A percentile compares a stretch with the other conserved stretches of the same genome.
Conservation (phyloP, 2,329 filamentous ascomycete genomes). For the Penicillium sumatraense region DNA sequence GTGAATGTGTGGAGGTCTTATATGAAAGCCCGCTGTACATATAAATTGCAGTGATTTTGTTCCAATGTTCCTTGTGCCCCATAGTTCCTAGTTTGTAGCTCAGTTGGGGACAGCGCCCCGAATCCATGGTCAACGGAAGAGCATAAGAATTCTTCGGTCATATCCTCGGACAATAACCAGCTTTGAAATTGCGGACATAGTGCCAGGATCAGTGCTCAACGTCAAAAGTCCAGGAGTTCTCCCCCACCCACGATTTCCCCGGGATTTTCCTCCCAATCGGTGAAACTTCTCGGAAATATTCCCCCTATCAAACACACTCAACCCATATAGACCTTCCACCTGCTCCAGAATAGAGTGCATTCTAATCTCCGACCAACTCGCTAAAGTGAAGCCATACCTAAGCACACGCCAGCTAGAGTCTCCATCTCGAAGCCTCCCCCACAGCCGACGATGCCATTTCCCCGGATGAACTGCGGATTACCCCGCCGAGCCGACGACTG, state of each 20-base stretch:
- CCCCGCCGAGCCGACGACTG: not conserved
- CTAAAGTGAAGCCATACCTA: conserved; percentile 1
- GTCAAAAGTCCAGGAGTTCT: not conserved
- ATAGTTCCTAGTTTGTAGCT: no score
- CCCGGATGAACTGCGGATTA: conserved; percentile 17
- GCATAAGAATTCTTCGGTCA: no score
- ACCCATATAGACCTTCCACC: not conserved
- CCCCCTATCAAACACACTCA: conserved; percentile 24
- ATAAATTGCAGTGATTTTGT: conserved; percentile 24
- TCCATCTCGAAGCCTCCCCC: conserved; percentile 11
- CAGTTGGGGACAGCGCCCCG: no score
- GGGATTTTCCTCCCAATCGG: conserved; percentile 30
- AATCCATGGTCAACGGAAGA: no score
- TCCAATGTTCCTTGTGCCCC: no score
- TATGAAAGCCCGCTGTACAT: conserved; percentile 26
- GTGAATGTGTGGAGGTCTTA: conserved; percentile 2
- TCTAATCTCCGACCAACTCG: conserved; percentile 11
- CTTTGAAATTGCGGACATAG: not conserved
- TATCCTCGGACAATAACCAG: no score
- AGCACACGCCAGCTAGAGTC: not conserved
- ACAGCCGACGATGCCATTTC: conserved; percentile 20
- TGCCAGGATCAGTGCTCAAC: not conserved
- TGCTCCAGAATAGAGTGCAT: conserved; percentile 1
- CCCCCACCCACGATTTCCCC: conserved; percentile 10
- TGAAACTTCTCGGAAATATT: conserved; percentile 14